These are phyloP conservation scores for Cryptosporidium tyzzeri DNA, from an alignment of 169 alveolate genomes.

Conservation along the genomic window DNA sequence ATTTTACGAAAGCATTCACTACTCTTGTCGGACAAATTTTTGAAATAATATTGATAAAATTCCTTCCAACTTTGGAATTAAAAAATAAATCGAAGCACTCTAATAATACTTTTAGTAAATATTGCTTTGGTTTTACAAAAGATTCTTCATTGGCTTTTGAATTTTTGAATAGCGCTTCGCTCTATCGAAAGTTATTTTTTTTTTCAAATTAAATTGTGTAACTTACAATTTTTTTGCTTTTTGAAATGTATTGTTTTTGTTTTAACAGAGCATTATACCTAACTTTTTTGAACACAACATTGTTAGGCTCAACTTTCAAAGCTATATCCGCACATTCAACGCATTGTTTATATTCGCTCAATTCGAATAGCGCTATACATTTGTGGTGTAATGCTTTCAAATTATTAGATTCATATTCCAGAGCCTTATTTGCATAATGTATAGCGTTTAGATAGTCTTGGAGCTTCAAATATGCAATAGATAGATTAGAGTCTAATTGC, in stretches of 20 bases:
- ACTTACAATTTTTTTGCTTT: constrained; percentile 69
- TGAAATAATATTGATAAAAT: not conserved
- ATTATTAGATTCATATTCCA: constrained; percentile 30
- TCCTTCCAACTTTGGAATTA: not conserved
- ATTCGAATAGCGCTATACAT: constrained; percentile 47
- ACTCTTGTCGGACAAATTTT: constrained; percentile 47
- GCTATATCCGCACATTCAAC: constrained; percentile 42
- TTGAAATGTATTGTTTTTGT: constrained; percentile 21
- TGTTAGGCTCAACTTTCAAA: constrained; percentile 51
- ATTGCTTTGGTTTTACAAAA: not conserved
- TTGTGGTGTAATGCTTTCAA: constrained; percentile 66
- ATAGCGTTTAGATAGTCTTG: constrained; percentile 40
- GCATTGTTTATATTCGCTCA: constrained; percentile 49
- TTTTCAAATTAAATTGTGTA: not conserved
- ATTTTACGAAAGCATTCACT: not conserved
- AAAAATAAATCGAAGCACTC: not conserved
- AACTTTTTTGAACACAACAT: constrained; percentile 37
- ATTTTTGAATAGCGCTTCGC: constrained; percentile 23
- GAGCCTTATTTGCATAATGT: constrained; percentile 48
- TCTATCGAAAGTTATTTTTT: not conserved
- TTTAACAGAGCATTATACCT: constrained; percentile 23
- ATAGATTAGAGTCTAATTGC: constrained; percentile 56
- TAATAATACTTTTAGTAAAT: not conserved
- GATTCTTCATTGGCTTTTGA: not conserved
- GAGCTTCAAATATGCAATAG: constrained; percentile 58